Percentiles rank a stretch among this genome's conserved stretches.
Evolutionary conservation across 345 rosid species (phyloP).

Genomic region (Cardiospermum halicacabum): DNA sequence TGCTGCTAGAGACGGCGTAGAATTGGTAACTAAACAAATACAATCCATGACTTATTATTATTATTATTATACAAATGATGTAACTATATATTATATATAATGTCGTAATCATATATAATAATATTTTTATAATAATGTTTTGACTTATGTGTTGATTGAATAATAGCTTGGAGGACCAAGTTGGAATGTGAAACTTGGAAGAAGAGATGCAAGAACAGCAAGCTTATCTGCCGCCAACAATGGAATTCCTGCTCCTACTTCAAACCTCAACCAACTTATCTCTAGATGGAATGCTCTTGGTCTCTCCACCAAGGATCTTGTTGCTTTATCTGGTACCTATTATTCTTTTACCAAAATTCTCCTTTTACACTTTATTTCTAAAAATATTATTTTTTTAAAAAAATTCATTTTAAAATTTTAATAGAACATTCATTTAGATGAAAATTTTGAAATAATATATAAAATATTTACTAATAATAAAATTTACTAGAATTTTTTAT

Average conservation of each 20-base stretch:
- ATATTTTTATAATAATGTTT: too few relatives aligned
- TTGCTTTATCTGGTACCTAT: conserved; percentile 70
- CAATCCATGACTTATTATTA: too few relatives aligned
- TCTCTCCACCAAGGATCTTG: conserved; percentile 70
- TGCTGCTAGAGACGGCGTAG: conserved; percentile 67
- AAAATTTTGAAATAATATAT: too few relatives aligned
- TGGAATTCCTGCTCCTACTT: conserved; percentile 63
- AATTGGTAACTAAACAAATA: conserved; percentile 39
- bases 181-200: conserved; percentile 83
- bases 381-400: too few relatives aligned
- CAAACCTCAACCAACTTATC: conserved; percentile 51
- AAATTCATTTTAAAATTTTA: too few relatives aligned
- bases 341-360: too few relatives aligned
- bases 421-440: too few relatives aligned
- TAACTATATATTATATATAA: background rate
- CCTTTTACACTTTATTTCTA: too few relatives aligned
- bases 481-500: too few relatives aligned
- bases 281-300: conserved; percentile 57
- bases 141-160: too few relatives aligned
- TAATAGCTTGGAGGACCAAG: conserved; percentile 72
- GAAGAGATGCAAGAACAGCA: conserved; percentile 76
- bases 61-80: too few relatives aligned
- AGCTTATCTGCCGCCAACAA: conserved; percentile 76
- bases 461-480: too few relatives aligned
- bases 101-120: background rate